Base-by-base conservation (phyloP, 2,329 filamentous ascomycete species). In the Fusarium hostae region DNA sequence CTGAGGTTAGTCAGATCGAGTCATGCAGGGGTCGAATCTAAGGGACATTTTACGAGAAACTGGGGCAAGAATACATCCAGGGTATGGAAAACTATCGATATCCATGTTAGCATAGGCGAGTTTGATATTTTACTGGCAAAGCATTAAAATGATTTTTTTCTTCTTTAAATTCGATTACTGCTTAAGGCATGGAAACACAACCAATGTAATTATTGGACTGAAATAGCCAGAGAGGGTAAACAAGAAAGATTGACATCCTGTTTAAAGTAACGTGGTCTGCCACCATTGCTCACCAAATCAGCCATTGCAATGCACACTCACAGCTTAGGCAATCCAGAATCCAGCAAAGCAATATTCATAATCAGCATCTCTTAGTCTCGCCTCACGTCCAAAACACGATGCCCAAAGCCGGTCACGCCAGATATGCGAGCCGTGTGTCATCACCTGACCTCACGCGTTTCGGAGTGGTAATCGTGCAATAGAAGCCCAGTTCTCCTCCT, bases 381-480 rank as follows among this genome's bases (percentile, higher is more conserved):
- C n/a, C 15, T 32, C 11, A 30, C 10, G 18, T 41, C 30, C 10
- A 51, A 16, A 39, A 32, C 4, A 26, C 34, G 13, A 34, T 26
- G 18, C 12, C 15, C 16, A 39, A 39, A 44, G 39, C 30, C 15
- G 10, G 50, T 10, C 35, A 34, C 22, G 13, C 20, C 12, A 9
- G 44, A 22, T 41, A 34, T 20, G 10, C 18, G 28, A 69, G 66
- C 43, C 15, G 39, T 45, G 22, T 18, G 41, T n/a, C 48, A 51
- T 68, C 59, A 63, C 45, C 59, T 71, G 57, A 71, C 52, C 63
- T 73, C 65, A 66, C 60, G 58, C 68, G 63, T 65, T 66, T 45
- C 20, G 28, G 34, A 34, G 47, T 47, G 26, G 32, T 37, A 37
- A 71, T 57, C 45, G 62, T 66, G 60, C 61, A 64, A 69, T 61